A percentile compares a stretch with the other conserved stretches of the same genome.
Conservation (phyloP, 1,284 basidiomycete genomes). For the Rhodotorula mucilaginosa region DNA sequence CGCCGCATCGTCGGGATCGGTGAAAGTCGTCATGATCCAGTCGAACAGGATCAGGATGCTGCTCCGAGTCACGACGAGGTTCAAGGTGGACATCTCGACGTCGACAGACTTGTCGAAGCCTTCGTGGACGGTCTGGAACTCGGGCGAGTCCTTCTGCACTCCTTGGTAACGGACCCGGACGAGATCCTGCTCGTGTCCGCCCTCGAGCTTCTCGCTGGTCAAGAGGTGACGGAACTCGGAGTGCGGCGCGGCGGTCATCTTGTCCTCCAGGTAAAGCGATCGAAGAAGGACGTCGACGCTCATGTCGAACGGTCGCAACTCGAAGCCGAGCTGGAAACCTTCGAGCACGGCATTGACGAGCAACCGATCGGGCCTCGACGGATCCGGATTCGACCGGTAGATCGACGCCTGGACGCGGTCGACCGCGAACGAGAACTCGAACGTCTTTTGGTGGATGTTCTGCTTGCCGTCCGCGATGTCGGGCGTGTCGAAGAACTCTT, state of each 20-base stretch:
- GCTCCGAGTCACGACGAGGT: constrained; percentile 84
- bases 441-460: constrained; percentile 74
- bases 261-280: constrained; percentile 58
- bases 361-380: constrained; percentile 62
- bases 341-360: constrained; percentile 80
- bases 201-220: constrained; percentile 60
- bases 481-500: constrained; percentile 72
- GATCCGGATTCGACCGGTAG: constrained; percentile 61
- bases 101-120: constrained; percentile 79
- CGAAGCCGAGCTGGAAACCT: constrained; percentile 72
- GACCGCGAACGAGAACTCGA: constrained; percentile 87
- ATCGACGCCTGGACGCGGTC: constrained; percentile 81
- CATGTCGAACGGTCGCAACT: constrained; percentile 79
- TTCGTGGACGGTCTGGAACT: constrained; percentile 78
- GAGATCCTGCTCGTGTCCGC: constrained; percentile 60
- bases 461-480: constrained; percentile 61
- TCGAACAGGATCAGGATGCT: constrained; percentile 91
- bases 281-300: constrained; percentile 79
- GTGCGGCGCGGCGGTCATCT: constrained; percentile 65
- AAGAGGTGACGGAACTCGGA: constrained; percentile 61
- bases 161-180: constrained; percentile 79
- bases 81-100: constrained; percentile 86
- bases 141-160: constrained; percentile 80
- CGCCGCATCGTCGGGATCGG: constrained; percentile 55
- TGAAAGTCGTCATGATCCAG: constrained; percentile 97